Evolutionary conservation across 108 stramenopile genomes (phyloP).

Genomic region (Asterionellopsis glacialis): DNA sequence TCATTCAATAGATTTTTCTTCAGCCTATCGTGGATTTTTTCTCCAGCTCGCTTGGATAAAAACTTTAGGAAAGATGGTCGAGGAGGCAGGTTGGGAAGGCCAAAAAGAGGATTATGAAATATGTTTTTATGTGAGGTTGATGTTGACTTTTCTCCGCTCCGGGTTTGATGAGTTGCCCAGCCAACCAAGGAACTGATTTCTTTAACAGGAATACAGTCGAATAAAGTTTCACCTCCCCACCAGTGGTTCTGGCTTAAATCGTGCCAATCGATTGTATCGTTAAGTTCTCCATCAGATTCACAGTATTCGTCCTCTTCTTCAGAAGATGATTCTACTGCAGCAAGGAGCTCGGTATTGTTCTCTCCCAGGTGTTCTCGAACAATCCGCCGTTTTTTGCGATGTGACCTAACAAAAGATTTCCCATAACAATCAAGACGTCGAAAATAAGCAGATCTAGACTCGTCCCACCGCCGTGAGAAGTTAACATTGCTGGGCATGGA

Average conservation of each 20-base stretch:
- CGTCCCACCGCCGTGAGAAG: too few species aligned
- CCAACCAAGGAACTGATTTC: conserved; percentile 21
- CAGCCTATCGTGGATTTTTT: background rate
- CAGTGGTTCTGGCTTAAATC: background rate
- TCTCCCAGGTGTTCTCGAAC: too few species aligned
- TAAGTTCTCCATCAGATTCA: too few species aligned
- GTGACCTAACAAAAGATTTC: too few species aligned
- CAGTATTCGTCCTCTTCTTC: too few species aligned
- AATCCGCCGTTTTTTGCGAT: too few species aligned
- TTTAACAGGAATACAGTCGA: conserved; percentile 2
- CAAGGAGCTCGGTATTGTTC: too few species aligned
- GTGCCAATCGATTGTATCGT: too few species aligned
- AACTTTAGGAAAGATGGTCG: conserved; percentile 3
- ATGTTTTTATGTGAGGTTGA: background rate
- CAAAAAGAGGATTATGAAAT: conserved; percentile 17
- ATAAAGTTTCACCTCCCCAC: conserved; percentile 13
- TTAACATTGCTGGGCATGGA: too few species aligned
- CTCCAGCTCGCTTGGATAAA: background rate
- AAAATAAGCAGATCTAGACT: too few species aligned
- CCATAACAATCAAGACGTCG: too few species aligned
- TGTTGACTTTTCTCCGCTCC: background rate
- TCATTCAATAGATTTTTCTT: background rate
- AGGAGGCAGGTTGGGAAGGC: conserved; percentile 4
- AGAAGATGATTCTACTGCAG: too few species aligned
- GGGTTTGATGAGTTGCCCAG: conserved; percentile 10